Evolutionary conservation across 139 green algal species (phyloP).

Genomic region (Raphidocelis subcapitata): DNA sequence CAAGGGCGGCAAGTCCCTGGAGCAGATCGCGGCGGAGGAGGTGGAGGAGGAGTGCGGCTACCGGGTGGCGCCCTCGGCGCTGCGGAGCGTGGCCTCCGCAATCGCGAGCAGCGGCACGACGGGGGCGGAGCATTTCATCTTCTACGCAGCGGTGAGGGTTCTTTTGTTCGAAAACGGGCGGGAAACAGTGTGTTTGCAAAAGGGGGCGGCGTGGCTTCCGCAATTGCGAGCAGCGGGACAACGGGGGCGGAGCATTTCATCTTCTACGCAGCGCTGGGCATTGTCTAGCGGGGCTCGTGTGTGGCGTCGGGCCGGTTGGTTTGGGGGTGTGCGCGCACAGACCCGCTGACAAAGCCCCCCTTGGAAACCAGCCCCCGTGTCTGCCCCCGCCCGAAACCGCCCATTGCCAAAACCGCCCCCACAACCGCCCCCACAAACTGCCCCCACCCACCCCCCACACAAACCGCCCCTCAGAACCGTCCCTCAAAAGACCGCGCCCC

Average conservation of each 20-base stretch:
- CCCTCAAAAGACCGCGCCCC: no score
- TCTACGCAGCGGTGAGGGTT: slow-evolving; percentile 46
- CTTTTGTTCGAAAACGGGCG: background rate
- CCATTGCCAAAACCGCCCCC: background rate
- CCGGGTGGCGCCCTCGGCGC: background rate
- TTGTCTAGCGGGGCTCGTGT: background rate
- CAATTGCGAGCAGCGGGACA: slow-evolving; percentile 26
- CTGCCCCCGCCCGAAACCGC: background rate
- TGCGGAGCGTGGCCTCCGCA: slow-evolving; percentile 10
- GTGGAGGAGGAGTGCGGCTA: slow-evolving; percentile 25
- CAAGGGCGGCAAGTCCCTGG: slow-evolving; percentile 65
- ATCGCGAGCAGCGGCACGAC: slow-evolving; percentile 27
- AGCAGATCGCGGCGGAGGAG: slow-evolving; percentile 54
- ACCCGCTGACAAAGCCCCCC: background rate
- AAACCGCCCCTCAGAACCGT: no score
- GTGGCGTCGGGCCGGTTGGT: background rate
- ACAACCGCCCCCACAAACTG: background rate
- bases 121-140: slow-evolving; percentile 58
- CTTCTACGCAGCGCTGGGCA: slow-evolving; percentile 55
- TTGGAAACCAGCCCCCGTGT: background rate
- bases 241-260: slow-evolving; percentile 49
- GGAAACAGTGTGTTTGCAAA: background rate
- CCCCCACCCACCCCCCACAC: background rate
- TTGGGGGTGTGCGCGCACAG: background rate
- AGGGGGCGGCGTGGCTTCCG: slow-evolving; percentile 3